Conservation (phyloP, 148 eudicot genomes). For the Chenopodium formosanum region DNA sequence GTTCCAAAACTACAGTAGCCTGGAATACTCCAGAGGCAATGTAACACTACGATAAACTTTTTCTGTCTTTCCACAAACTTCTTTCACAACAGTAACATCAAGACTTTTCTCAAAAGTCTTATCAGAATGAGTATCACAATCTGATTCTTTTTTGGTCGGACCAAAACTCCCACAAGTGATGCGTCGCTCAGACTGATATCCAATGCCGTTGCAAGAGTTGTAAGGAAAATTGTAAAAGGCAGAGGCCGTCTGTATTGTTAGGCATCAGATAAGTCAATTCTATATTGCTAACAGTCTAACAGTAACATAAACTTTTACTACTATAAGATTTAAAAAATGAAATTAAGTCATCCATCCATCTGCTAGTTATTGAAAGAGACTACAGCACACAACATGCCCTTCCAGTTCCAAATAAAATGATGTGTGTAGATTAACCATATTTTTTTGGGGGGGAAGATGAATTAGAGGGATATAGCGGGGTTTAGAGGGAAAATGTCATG, state of each 20-base stretch:
- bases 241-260: conserved; percentile 91
- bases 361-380: neutral
- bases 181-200: conserved; percentile 81
- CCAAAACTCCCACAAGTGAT: neutral
- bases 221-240: conserved; percentile 92
- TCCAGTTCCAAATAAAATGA: neutral
- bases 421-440: no score
- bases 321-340: neutral
- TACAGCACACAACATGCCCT: neutral
- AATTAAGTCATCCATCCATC: conserved; percentile 1
- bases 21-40: conserved; percentile 3
- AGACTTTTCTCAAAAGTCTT: conserved; percentile 11
- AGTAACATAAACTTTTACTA: conserved; percentile 24
- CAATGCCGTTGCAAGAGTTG: conserved; percentile 88
- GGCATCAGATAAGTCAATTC: conserved; percentile 64
- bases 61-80: conserved; percentile 6
- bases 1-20: conserved; percentile 33
- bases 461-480: no score
- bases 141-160: conserved; percentile 11
- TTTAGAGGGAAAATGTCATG: neutral
- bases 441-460: no score
- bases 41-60: neutral
- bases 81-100: conserved; percentile 12
- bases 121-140: conserved; percentile 11
- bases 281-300: conserved; percentile 2